Percentiles rank a stretch among this genome's conserved stretches.
These are phyloP conservation scores for Coemansia sp. DNA, from an alignment of 192 early-diverging fungal genomes.

Conservation along the genomic window DNA sequence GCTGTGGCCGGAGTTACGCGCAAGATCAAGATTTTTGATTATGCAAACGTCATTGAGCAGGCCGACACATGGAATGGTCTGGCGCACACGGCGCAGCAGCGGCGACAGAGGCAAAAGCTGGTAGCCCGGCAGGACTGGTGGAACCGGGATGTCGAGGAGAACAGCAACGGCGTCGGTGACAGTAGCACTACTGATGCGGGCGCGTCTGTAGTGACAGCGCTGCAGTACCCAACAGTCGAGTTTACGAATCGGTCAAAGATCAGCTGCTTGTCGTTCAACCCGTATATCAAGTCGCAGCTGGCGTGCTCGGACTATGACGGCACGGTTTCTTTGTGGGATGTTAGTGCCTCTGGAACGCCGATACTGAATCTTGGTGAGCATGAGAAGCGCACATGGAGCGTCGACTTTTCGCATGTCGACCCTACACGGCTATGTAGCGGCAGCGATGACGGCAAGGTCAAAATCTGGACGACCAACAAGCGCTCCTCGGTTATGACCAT, in stretches of 20 bases:
- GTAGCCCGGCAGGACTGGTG: slow-evolving; percentile 42
- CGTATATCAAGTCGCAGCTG: slow-evolving; percentile 84
- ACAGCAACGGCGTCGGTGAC: slow-evolving; percentile 17
- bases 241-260: slow-evolving; percentile 86
- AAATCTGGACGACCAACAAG: slow-evolving; percentile 86
- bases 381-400: slow-evolving; percentile 90
- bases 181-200: slow-evolving; percentile 33
- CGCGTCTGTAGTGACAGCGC: slow-evolving; percentile 32
- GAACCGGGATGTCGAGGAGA: slow-evolving; percentile 43
- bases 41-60: slow-evolving; percentile 58
- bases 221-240: slow-evolving; percentile 81
- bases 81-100: slow-evolving; percentile 27
- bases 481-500: slow-evolving; percentile 76
- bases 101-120: slow-evolving; percentile 12
- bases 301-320: slow-evolving; percentile 93
- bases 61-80: slow-evolving; percentile 49
- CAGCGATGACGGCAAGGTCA: slow-evolving; percentile 92
- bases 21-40: slow-evolving; percentile 95
- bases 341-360: slow-evolving; percentile 61
- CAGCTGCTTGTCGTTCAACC: slow-evolving; percentile 92
- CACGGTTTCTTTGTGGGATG: slow-evolving; percentile 88
- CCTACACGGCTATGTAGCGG: slow-evolving; percentile 83
- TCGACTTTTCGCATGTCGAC: slow-evolving; percentile 80
- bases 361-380: slow-evolving; percentile 82
- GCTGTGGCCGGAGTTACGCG: slow-evolving; percentile 90